phyloP scores from a whole-genome alignment of 2,329 filamentous ascomycete genomes.

The Colletotrichum noveboracense region DNA sequence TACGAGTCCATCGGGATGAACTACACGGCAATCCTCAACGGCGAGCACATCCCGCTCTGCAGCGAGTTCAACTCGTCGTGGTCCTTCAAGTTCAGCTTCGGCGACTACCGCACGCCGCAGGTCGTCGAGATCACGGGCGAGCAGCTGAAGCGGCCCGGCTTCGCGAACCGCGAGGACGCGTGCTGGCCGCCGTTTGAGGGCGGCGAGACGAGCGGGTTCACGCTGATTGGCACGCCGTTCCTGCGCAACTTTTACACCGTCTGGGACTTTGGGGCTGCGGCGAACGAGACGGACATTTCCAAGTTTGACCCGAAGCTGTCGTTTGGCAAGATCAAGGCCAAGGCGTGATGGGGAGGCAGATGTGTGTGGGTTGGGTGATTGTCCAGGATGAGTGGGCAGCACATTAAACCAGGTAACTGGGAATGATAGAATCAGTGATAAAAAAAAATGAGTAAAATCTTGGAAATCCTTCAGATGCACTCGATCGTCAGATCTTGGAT shows the following conservation, averaged over 20 bases:
- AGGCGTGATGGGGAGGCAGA: background rate
- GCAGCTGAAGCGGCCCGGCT: conserved; percentile 34
- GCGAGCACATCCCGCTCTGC: conserved; percentile 35
- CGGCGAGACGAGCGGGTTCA: conserved; percentile 23
- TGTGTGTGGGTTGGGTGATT: background rate
- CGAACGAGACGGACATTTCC: background rate
- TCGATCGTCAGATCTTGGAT: background rate
- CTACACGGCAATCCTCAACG: conserved; percentile 32
- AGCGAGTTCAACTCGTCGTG: conserved; percentile 40
- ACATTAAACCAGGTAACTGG: background rate
- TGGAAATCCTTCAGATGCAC: background rate
- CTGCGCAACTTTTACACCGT: conserved; percentile 37
- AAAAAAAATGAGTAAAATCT: background rate
- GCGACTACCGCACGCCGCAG: conserved; percentile 3
- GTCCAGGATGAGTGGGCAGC: background rate
- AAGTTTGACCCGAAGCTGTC: conserved; percentile 22
- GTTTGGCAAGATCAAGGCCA: conserved; percentile 27
- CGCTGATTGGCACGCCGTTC: conserved; percentile 33
- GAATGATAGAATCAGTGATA: background rate
- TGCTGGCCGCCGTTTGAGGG: conserved; percentile 40
- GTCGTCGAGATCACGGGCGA: conserved; percentile 34
- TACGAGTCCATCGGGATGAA: conserved; percentile 41
- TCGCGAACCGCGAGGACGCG: conserved; percentile 34
- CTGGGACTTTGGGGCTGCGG: conserved; percentile 32
- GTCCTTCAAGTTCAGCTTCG: conserved; percentile 33